Evolutionary conservation across 2,329 filamentous ascomycete genomes (phyloP).

Genomic region (Thermomyces lanuginosus): DNA sequence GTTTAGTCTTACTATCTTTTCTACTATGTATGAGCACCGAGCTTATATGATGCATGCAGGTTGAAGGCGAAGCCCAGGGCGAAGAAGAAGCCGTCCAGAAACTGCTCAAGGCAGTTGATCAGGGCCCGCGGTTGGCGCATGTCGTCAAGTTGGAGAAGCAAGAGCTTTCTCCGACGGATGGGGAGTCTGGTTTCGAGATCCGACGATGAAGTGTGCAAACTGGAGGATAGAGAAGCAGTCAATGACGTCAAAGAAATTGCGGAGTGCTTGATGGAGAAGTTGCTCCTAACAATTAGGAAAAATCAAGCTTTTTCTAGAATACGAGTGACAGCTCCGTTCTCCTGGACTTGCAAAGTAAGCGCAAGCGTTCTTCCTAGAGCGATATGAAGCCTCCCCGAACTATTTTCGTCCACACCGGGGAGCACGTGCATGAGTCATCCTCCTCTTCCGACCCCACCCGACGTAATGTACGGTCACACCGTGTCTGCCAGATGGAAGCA

Average conservation of each 20-base stretch:
- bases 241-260: too few species aligned
- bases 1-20: neutral
- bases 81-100: conserved; percentile 45
- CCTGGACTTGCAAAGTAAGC: too few species aligned
- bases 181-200: conserved; percentile 51
- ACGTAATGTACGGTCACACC: too few species aligned
- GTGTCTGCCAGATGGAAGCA: too few species aligned
- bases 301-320: neutral
- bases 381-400: too few species aligned
- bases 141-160: conserved; percentile 61
- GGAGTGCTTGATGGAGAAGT: too few species aligned
- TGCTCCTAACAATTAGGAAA: neutral
- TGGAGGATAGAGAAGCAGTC: neutral
- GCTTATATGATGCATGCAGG: conserved; percentile 34
- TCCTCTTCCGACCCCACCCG: too few species aligned
- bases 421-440: too few species aligned
- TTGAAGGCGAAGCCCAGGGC: conserved; percentile 80
- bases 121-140: conserved; percentile 54
- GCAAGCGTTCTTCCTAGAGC: too few species aligned
- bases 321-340: too few species aligned
- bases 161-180: conserved; percentile 47
- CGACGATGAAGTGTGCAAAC: conserved; percentile 7
- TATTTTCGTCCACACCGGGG: too few species aligned
- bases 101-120: conserved; percentile 58
- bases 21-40: neutral